A percentile compares a stretch with the other conserved stretches of the same genome.
phyloP scores from a whole-genome alignment of 768 basidiomycete genomes.

The Suillus decipiens region DNA sequence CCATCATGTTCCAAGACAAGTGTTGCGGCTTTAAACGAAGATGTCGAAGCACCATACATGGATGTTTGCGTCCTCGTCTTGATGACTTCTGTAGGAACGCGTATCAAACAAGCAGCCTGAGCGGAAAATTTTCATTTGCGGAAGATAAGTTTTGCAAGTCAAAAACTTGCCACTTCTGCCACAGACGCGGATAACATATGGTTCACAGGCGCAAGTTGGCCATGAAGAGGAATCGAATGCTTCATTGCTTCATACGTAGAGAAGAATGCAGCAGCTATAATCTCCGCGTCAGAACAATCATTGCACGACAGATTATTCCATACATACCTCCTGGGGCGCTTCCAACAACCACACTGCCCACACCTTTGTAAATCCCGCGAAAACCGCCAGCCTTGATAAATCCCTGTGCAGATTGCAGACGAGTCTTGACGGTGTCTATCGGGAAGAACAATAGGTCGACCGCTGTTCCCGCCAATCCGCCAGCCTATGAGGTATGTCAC shows the following conservation, averaged over 20 bases:
- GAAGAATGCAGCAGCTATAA: constrained; percentile 92
- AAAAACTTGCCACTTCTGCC: constrained; percentile 54
- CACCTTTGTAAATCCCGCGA: constrained; percentile 86
- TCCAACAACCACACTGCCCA: constrained; percentile 93
- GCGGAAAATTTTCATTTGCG: constrained; percentile 15
- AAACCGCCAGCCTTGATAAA: constrained; percentile 87
- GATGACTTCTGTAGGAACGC: constrained; percentile 95
- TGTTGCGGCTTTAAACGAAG: constrained; percentile 61
- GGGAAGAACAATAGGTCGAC: constrained; percentile 97
- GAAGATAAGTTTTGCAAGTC: constrained; percentile 14
- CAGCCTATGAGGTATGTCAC: constrained; percentile 54
- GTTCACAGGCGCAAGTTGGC: constrained; percentile 63
- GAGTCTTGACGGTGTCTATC: constrained; percentile 95
- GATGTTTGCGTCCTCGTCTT: constrained; percentile 92
- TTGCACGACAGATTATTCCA: background rate
- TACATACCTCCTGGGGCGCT: constrained; percentile 90
- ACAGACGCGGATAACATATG: constrained; percentile 61
- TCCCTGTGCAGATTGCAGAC: constrained; percentile 86
- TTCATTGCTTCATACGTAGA: constrained; percentile 92
- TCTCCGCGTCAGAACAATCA: constrained; percentile 2
- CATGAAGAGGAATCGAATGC: constrained; percentile 60
- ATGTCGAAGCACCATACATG: constrained; percentile 59
- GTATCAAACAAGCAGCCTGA: constrained; percentile 86
- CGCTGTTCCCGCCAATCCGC: constrained; percentile 87
- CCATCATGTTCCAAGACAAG: constrained; percentile 64